These are phyloP conservation scores for Fomitopsis pulvina DNA, from an alignment of 768 basidiomycete species.

Conservation along the genomic window DNA sequence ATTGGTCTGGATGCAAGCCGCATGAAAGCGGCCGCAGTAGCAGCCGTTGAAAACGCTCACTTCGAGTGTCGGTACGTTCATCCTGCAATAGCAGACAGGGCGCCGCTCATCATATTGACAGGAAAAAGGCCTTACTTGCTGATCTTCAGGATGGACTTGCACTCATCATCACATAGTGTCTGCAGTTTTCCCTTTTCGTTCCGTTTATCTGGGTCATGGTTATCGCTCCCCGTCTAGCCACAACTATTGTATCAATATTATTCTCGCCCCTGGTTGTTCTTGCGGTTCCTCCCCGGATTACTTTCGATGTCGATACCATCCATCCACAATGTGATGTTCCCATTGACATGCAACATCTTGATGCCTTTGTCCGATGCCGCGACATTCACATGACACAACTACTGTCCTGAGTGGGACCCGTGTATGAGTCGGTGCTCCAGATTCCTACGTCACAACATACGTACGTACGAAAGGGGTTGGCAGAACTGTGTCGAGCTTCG, in stretches of 20 bases:
- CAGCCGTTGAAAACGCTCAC: conserved; percentile 39
- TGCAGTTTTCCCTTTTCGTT: not conserved
- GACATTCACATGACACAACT: too few relatives aligned
- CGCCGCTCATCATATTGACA: conserved; percentile 17
- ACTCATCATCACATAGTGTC: conserved; percentile 44
- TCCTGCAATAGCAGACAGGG: not conserved
- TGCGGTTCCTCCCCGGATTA: not conserved
- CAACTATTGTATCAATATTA: not conserved
- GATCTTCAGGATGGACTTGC: conserved; percentile 47
- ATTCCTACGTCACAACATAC: too few relatives aligned
- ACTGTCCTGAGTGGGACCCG: too few relatives aligned
- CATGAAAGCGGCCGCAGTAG: conserved; percentile 36
- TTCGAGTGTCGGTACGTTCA: conserved; percentile 34
- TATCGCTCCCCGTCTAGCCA: not conserved
- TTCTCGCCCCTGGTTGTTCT: not conserved
- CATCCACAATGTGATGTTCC: too few relatives aligned
- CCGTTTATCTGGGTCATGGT: not conserved
- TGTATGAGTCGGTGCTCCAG: too few relatives aligned
- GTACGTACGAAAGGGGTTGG: too few relatives aligned
- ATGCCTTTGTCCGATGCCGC: too few relatives aligned
- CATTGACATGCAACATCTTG: too few relatives aligned
- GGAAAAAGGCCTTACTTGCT: conserved; percentile 44
- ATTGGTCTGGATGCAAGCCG: conserved; percentile 35
- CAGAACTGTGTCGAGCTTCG: too few relatives aligned
- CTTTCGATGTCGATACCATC: too few relatives aligned